Evolutionary conservation across 371 early-diverging fungal species (phyloP), one percentile per base, ranked within the genome.

Genomic region (Mucor lusitanicus): DNA sequence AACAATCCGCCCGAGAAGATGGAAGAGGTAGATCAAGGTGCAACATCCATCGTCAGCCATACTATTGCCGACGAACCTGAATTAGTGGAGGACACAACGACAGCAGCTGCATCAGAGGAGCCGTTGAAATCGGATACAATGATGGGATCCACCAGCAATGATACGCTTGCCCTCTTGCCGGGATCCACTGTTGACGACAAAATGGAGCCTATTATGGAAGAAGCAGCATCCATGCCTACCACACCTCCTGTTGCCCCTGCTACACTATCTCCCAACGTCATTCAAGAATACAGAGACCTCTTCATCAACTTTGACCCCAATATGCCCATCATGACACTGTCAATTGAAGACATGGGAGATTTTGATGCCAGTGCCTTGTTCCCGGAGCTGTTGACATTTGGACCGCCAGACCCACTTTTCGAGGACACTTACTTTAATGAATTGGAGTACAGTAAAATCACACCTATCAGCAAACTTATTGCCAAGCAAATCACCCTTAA

Each of bases 361-460:
- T 61, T 70, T 9, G 78, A 76, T 50, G 72, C 78, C 13, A 68
- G 64, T 12, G 72, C 74, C 0, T 73, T 83, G 27, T 84, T 84
- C 62, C 78, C 80, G 13, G 84, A 84, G 21, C 32, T 84, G 2
- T 65, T 78, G 17, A 62, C 78, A 23, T 84, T 81, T 58, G 79
- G 76, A 8, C 80, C 82, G 17, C 82, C 84, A 53, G 72, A 75
- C 59, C 76, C 83, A 13, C 74, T 77, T 12, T 80, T 74, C 13
- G 56, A 81, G 17, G 84, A 84, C 57, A 61, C 74, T 15, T 84
- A 81, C 42, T 79, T 78, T 59, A 75, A 81, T 61, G 80, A 79
- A 70, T 48, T 72, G 7, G 84, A 84, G 42, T 74, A 71, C 27
- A 71, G 72, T 25, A 67, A 67, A 23, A 67, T 81, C n/a, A 77